Conservation (phyloP, 2,329 filamentous ascomycete species). For the Fusarium temperatum region DNA sequence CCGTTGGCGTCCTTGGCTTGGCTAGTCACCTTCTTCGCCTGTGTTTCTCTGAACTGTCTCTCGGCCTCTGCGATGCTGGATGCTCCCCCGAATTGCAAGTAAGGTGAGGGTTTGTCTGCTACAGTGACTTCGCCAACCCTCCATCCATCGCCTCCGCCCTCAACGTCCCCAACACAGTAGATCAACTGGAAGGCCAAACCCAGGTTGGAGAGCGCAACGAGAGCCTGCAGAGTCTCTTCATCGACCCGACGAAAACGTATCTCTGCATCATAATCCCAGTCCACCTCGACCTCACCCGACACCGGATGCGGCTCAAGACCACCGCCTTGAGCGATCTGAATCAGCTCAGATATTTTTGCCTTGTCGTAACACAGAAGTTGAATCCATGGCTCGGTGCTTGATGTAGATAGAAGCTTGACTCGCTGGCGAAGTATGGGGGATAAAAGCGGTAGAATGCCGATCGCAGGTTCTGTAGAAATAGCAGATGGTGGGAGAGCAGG, state of each 20-base stretch:
- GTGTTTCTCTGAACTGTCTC: conserved; percentile 56
- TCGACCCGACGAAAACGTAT: conserved; percentile 75
- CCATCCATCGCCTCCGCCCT: conserved; percentile 72
- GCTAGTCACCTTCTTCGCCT: conserved; percentile 35
- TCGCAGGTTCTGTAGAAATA: conserved; percentile 65
- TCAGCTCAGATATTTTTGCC: conserved; percentile 64
- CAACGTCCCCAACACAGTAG: conserved; percentile 73
- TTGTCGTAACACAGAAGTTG: conserved; percentile 75
- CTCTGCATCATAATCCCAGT: conserved; percentile 71
- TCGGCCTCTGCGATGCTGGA: conserved; percentile 69
- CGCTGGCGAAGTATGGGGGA: conserved; percentile 73
- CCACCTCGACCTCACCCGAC: conserved; percentile 81
- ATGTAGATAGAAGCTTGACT: conserved; percentile 70
- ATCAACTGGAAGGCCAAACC: conserved; percentile 72
- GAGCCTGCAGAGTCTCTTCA: conserved; percentile 76
- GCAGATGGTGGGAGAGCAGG: conserved; percentile 68
- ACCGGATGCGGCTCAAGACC: conserved; percentile 81
- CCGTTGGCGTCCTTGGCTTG: conserved; percentile 24
- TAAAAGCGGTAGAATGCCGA: conserved; percentile 66
- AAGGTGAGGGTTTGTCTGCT: conserved; percentile 66
- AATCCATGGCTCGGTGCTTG: conserved; percentile 74
- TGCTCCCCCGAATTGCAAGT: conserved; percentile 61
- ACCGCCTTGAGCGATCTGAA: conserved; percentile 68
- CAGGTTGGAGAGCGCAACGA: conserved; percentile 69
- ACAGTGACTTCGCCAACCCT: conserved; percentile 74